Conservation (phyloP, 2,329 filamentous ascomycete genomes). For the Corynespora cassiicola region DNA sequence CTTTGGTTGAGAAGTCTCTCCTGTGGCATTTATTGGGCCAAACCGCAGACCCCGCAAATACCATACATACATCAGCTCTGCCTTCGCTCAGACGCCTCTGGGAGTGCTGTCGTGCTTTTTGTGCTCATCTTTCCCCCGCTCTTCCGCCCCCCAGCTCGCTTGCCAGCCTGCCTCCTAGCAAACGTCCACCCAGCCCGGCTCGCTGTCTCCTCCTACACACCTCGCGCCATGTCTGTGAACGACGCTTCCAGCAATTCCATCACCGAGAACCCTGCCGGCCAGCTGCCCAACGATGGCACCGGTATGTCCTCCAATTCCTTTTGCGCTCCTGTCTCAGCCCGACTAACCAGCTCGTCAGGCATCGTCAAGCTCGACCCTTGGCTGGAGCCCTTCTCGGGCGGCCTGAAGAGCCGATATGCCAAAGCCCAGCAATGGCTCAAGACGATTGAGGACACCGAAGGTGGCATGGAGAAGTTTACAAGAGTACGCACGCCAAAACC, state of each 20-base stretch:
- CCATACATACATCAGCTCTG: slow-evolving; percentile 5
- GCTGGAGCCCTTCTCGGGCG: slow-evolving; percentile 82
- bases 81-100: too few relatives aligned
- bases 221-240: slow-evolving; percentile 48
- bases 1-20: slow-evolving; percentile 40
- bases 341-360: slow-evolving; percentile 61
- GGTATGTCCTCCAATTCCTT: slow-evolving; percentile 54
- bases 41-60: slow-evolving; percentile 42
- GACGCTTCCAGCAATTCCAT: slow-evolving; percentile 54
- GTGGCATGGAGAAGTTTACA: slow-evolving; percentile 90
- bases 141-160: slow-evolving; percentile 6
- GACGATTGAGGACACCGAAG: slow-evolving; percentile 81
- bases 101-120: slow-evolving; percentile 15
- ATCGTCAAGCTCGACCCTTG: slow-evolving; percentile 88
- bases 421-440: slow-evolving; percentile 88
- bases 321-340: slow-evolving; percentile 10
- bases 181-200: slow-evolving; percentile 15
- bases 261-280: slow-evolving; percentile 52
- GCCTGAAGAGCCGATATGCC: slow-evolving; percentile 76
- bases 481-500: slow-evolving; percentile 61
- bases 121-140: slow-evolving; percentile 6
- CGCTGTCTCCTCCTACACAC: slow-evolving; percentile 14
- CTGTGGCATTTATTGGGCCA: slow-evolving; percentile 31
- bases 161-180: slow-evolving; percentile 21
- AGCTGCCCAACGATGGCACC: slow-evolving; percentile 72